phyloP scores from a whole-genome alignment of 495 filamentous ascomycete genomes.

The Hypoxylon fuscum region DNA sequence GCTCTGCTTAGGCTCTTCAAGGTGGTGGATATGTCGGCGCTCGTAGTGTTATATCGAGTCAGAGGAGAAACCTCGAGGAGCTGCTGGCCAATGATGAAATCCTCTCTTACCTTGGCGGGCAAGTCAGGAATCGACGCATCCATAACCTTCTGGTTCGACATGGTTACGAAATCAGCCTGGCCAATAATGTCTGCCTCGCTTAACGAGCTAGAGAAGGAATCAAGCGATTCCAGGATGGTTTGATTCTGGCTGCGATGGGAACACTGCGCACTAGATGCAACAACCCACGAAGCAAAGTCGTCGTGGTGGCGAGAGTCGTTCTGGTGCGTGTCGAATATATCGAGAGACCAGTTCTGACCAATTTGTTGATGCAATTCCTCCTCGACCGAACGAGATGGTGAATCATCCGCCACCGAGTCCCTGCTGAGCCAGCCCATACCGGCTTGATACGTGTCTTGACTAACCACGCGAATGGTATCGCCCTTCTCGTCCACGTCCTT shows the following conservation, averaged over 20 bases:
- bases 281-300: conserved; percentile 44
- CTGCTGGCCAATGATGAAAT: conserved; percentile 69
- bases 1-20: conserved; percentile 51
- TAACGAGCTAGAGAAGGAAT: conserved; percentile 49
- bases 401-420: conserved; percentile 51
- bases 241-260: conserved; percentile 29
- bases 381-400: conserved; percentile 44
- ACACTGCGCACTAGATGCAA: conserved; percentile 30
- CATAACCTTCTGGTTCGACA: conserved; percentile 53
- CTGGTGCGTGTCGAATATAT: conserved; percentile 50
- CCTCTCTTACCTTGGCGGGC: conserved; percentile 65
- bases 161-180: conserved; percentile 5
- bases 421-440: conserved; percentile 82
- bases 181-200: conserved; percentile 62
- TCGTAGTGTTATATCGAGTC: conserved; percentile 37
- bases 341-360: conserved; percentile 67
- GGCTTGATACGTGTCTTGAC: conserved; percentile 76
- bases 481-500: conserved; percentile 72
- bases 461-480: conserved; percentile 78
- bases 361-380: conserved; percentile 63
- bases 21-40: conserved; percentile 39
- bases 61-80: conserved; percentile 63
- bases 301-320: conserved; percentile 41
- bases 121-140: conserved; percentile 71
- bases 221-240: conserved; percentile 44